Percentiles rank a stretch among this genome's conserved stretches.
These are phyloP conservation scores for Monosporozyma solicola DNA, from an alignment of 805 yeast species.

Conservation along the genomic window DNA sequence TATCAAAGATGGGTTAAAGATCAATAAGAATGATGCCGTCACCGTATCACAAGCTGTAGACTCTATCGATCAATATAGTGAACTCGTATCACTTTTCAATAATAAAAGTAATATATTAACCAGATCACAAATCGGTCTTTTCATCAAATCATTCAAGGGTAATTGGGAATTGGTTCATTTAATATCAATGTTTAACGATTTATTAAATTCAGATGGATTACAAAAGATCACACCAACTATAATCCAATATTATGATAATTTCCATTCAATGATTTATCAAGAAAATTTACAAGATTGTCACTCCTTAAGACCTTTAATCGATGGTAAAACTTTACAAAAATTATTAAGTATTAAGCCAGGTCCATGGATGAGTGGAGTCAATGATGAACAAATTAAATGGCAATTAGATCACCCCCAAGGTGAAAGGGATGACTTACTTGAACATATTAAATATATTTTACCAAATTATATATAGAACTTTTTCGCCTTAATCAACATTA, in stretches of 20 bases:
- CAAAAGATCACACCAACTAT: background rate
- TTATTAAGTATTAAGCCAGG: constrained; percentile 61
- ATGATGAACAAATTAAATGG: constrained; percentile 54
- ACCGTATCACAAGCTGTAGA: constrained; percentile 39
- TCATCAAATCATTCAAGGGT: constrained; percentile 45
- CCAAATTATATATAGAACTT: constrained; percentile 11
- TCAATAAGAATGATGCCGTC: constrained; percentile 48
- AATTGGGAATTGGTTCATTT: constrained; percentile 41
- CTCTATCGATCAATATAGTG: constrained; percentile 21
- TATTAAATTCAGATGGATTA: constrained; percentile 3
- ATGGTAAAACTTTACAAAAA: constrained; percentile 60
- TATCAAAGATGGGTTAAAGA: constrained; percentile 61
- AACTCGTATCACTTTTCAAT: constrained; percentile 23
- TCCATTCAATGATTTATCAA: constrained; percentile 24
- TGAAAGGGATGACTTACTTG: constrained; percentile 46
- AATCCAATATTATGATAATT: constrained; percentile 26
- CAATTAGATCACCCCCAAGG: constrained; percentile 67
- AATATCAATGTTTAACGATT: constrained; percentile 24
- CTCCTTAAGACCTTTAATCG: constrained; percentile 53
- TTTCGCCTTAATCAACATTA: background rate
- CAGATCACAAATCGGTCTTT: constrained; percentile 54
- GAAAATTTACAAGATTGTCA: constrained; percentile 23
- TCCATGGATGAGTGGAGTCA: constrained; percentile 65
- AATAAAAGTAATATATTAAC: constrained; percentile 10
- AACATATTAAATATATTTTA: constrained; percentile 26